Evolutionary conservation across 23 red algal species (phyloP).

Genomic region (Agarophyton chilense): DNA sequence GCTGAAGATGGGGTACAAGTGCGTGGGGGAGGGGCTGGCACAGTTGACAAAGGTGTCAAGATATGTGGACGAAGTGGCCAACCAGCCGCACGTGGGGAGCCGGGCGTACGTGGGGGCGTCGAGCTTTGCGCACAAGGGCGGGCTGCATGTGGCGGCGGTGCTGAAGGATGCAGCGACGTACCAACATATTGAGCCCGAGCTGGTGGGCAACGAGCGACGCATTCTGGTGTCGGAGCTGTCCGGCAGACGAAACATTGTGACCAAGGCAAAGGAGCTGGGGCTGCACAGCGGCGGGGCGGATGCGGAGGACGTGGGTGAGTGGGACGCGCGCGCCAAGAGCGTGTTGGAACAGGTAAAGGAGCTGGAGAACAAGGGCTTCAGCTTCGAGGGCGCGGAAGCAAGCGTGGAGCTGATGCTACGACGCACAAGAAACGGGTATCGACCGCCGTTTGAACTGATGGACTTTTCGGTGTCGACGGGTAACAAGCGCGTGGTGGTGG

Average conservation of each 20-base stretch:
- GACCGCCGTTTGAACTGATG: slow-evolving; percentile 92
- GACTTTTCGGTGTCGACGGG: slow-evolving; percentile 91
- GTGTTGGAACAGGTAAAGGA: slow-evolving; percentile 89
- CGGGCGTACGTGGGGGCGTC: slow-evolving; percentile 88
- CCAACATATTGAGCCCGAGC: slow-evolving; percentile 87
- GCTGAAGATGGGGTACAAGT: slow-evolving; percentile 81
- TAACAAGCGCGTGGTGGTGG: slow-evolving; percentile 84
- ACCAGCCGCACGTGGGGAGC: slow-evolving; percentile 68
- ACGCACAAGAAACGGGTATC: slow-evolving; percentile 70
- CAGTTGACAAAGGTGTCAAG: slow-evolving; percentile 83
- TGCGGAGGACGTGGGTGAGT: slow-evolving; percentile 14
- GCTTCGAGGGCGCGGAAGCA: slow-evolving; percentile 98
- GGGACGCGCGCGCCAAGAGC: slow-evolving; percentile 37
- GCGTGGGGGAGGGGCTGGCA: slow-evolving; percentile 52
- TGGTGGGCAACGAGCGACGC: slow-evolving; percentile 92
- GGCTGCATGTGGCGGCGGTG: slow-evolving; percentile 96
- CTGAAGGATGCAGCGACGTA: slow-evolving; percentile 92
- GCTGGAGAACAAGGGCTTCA: slow-evolving; percentile 95
- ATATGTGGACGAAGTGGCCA: slow-evolving; percentile 91
- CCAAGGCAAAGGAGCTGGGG: slow-evolving; percentile 85
- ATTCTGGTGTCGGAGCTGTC: slow-evolving; percentile 93
- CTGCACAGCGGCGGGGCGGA: slow-evolving; percentile 55
- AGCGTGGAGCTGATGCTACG: slow-evolving; percentile 90
- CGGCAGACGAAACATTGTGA: slow-evolving; percentile 89
- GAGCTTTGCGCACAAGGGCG: slow-evolving; percentile 99